Percentiles rank a stretch among this genome's conserved stretches.
Evolutionary conservation across 495 filamentous ascomycete genomes (phyloP).

Genomic region (Jackrogersella minutella): DNA sequence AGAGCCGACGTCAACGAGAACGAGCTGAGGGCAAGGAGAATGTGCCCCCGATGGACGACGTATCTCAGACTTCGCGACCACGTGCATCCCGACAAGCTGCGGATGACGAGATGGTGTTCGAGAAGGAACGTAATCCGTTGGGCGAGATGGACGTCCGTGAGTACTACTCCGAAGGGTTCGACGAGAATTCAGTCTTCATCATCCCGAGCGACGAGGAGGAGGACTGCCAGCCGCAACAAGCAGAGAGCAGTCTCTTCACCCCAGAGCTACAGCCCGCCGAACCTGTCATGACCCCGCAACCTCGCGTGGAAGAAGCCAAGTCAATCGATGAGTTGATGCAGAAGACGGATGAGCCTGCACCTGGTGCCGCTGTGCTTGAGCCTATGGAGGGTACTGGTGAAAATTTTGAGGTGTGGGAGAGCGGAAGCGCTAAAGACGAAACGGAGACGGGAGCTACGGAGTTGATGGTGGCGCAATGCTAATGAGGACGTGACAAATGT

Average conservation of each 20-base stretch:
- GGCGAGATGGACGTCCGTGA: slow-evolving; percentile 74
- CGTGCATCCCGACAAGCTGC: slow-evolving; percentile 27
- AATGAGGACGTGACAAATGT: background rate
- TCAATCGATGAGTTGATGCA: slow-evolving; percentile 60
- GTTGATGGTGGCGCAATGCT: slow-evolving; percentile 17
- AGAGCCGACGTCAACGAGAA: slow-evolving; percentile 61
- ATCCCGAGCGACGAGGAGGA: slow-evolving; percentile 66
- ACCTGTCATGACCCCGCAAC: slow-evolving; percentile 21
- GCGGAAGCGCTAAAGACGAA: slow-evolving; percentile 64
- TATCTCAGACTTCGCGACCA: slow-evolving; percentile 58
- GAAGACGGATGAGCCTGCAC: slow-evolving; percentile 46
- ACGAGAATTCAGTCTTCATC: slow-evolving; percentile 66
- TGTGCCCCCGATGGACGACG: slow-evolving; percentile 73
- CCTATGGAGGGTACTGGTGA: slow-evolving; percentile 62
- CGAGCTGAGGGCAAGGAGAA: slow-evolving; percentile 82
- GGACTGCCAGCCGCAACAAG: slow-evolving; percentile 24
- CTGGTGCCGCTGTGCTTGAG: slow-evolving; percentile 55
- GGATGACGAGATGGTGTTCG: slow-evolving; percentile 54
- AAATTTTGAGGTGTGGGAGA: slow-evolving; percentile 72
- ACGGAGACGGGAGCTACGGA: slow-evolving; percentile 34
- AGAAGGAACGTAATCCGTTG: slow-evolving; percentile 70
- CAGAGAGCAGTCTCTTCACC: slow-evolving; percentile 36
- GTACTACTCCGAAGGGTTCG: slow-evolving; percentile 74
- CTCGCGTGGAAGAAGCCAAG: slow-evolving; percentile 31
- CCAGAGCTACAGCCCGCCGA: slow-evolving; percentile 48